Conservation (phyloP, 169 alveolate species). For the Plasmodium relictum region DNA sequence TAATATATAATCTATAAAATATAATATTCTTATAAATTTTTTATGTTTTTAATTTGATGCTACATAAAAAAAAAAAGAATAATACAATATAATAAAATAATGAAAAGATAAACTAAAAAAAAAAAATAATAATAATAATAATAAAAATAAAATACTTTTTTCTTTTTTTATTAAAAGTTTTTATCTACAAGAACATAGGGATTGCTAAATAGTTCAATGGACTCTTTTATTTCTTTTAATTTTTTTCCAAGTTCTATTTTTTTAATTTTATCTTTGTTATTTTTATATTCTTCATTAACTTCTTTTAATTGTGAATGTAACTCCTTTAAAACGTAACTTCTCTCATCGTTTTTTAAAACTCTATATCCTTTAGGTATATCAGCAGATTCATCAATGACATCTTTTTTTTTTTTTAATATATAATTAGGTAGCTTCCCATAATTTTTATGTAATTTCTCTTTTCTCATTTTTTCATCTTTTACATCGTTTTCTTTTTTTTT, state of each 20-base stretch:
- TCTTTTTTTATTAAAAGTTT: conserved; percentile 16
- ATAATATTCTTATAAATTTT: too few relatives aligned
- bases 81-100: too few relatives aligned
- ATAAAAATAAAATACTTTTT: too few relatives aligned
- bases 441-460: conserved; percentile 45
- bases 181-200: conserved; percentile 53
- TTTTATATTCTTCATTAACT: conserved; percentile 52
- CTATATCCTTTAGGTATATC: conserved; percentile 53
- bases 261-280: conserved; percentile 27
- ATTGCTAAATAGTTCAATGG: conserved; percentile 47
- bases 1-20: too few relatives aligned
- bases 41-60: too few relatives aligned
- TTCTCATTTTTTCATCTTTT: conserved; percentile 3
- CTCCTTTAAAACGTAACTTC: conserved; percentile 53
- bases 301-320: conserved; percentile 60
- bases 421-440: conserved; percentile 57
- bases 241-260: conserved; percentile 57
- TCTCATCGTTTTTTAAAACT: conserved; percentile 45
- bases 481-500: conserved; percentile 4
- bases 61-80: too few relatives aligned
- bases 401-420: conserved; percentile 57
- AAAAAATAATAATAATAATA: too few relatives aligned
- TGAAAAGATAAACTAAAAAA: too few relatives aligned
- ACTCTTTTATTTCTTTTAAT: conserved; percentile 52
- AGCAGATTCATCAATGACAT: conserved; percentile 21